Conservation (phyloP, 1,284 basidiomycete species). For the Cryptococcus sp. region DNA sequence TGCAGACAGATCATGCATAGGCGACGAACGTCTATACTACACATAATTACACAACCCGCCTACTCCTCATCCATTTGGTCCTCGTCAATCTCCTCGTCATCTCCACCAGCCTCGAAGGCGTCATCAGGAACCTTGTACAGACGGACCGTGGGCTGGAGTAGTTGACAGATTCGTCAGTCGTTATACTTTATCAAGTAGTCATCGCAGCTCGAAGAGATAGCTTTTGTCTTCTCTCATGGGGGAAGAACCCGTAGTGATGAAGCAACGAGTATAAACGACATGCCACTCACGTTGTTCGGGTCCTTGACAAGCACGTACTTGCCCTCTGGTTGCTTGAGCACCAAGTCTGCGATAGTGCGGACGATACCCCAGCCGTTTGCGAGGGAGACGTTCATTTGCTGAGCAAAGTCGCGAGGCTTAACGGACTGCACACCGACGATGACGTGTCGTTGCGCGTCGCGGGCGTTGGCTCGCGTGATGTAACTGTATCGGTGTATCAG, state of each 20-base stretch:
- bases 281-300: constrained; percentile 82
- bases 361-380: constrained; percentile 99
- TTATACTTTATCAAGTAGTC: no score
- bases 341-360: constrained; percentile 85
- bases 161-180: neutral
- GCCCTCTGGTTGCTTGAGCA: constrained; percentile 92
- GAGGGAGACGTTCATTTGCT: constrained; percentile 92
- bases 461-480: constrained; percentile 89
- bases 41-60: constrained; percentile 1
- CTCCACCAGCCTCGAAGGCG: constrained; percentile 79
- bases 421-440: constrained; percentile 93
- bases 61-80: constrained; percentile 24
- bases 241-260: no score
- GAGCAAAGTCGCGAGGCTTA: constrained; percentile 92
- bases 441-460: constrained; percentile 92
- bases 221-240: no score
- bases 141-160: constrained; percentile 78
- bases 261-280: no score
- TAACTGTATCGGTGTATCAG: constrained; percentile 42
- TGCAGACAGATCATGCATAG: neutral
- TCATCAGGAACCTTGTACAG: constrained; percentile 87
- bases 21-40: neutral
- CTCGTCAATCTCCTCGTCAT: constrained; percentile 68
- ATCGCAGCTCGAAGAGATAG: no score
- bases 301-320: constrained; percentile 95